These are phyloP conservation scores for Moricandia moricandioides DNA, from an alignment of 345 rosid species.

Conservation along the genomic window DNA sequence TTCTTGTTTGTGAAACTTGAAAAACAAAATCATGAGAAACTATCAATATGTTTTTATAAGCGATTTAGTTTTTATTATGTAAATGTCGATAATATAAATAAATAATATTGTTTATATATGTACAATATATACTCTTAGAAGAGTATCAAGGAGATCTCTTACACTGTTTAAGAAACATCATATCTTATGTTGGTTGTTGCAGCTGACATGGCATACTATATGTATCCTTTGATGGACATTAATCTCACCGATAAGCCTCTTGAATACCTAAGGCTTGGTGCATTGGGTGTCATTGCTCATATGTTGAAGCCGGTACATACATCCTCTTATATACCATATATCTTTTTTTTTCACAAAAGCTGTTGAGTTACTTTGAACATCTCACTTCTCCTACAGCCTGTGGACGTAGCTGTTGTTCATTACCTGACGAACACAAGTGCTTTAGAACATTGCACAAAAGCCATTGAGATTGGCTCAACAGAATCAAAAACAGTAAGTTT, in stretches of 20 bases:
- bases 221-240: constrained; percentile 47
- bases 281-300: neutral
- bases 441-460: constrained; percentile 36
- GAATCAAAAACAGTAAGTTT: constrained; percentile 47
- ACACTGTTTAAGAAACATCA: neutral
- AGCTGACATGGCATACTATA: constrained; percentile 49
- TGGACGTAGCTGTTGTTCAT: constrained; percentile 28
- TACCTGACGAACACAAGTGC: constrained; percentile 36
- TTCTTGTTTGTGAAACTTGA: neutral
- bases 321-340: neutral
- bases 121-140: neutral
- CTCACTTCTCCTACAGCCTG: constrained; percentile 33
- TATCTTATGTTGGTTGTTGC: constrained; percentile 29
- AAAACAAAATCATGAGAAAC: neutral
- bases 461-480: constrained; percentile 43
- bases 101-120: neutral
- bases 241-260: constrained; percentile 19
- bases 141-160: neutral
- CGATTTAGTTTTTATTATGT: neutral
- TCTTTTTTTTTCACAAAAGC: neutral
- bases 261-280: constrained; percentile 48
- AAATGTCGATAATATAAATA: neutral
- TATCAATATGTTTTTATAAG: neutral
- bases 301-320: constrained; percentile 43
- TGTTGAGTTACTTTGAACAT: neutral